These are phyloP conservation scores for Copromyces sp. DNA, from an alignment of 495 filamentous ascomycete species.

Conservation along the genomic window DNA sequence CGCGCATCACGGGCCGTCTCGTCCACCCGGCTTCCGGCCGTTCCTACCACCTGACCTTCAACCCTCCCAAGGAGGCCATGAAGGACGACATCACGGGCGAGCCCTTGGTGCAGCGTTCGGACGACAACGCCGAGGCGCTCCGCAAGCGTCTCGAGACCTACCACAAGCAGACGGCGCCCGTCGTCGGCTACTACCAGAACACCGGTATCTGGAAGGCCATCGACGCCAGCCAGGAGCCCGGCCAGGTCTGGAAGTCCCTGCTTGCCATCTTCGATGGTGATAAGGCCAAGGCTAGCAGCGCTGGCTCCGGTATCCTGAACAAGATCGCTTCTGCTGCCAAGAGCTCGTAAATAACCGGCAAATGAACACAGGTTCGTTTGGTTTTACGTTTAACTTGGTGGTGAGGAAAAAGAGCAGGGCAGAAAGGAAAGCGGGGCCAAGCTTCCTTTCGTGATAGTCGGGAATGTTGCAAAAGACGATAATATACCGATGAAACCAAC, in stretches of 20 bases:
- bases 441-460: neutral
- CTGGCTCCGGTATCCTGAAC: constrained; percentile 34
- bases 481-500: neutral
- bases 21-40: constrained; percentile 93
- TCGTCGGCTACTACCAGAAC: constrained; percentile 91
- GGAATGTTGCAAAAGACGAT: neutral
- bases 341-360: constrained; percentile 18
- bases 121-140: constrained; percentile 95
- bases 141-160: constrained; percentile 92
- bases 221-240: constrained; percentile 93
- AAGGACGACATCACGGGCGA: constrained; percentile 96
- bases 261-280: constrained; percentile 61
- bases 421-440: neutral
- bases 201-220: constrained; percentile 94
- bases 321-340: constrained; percentile 30
- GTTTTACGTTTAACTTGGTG: neutral
- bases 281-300: constrained; percentile 42
- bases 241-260: constrained; percentile 88
- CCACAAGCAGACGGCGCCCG: constrained; percentile 85
- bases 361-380: neutral
- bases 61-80: constrained; percentile 91
- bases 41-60: constrained; percentile 96
- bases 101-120: constrained; percentile 87
- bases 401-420: neutral
- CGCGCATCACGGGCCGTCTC: constrained; percentile 92